A percentile compares a stretch with the other conserved stretches of the same genome.
phyloP scores from a whole-genome alignment of 768 basidiomycete genomes.

The Tylopilus sp. region DNA sequence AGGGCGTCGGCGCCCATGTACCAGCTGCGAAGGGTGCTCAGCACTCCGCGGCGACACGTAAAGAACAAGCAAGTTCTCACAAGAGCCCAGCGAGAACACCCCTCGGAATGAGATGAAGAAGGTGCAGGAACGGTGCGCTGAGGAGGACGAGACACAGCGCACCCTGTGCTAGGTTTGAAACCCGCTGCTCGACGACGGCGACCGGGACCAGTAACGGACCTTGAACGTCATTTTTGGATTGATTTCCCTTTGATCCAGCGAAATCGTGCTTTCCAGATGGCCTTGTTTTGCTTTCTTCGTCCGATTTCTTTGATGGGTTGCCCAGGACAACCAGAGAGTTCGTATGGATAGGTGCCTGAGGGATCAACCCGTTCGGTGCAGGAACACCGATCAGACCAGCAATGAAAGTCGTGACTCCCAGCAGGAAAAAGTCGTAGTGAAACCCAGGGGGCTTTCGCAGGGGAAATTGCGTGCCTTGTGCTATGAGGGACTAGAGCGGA shows the following conservation, averaged over 20 bases:
- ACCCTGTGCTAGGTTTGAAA: conserved; percentile 87
- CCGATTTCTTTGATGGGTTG: conserved; percentile 34
- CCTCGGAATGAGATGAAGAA: conserved; percentile 77
- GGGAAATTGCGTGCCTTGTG: conserved; percentile 86
- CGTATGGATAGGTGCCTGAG: conserved; percentile 93
- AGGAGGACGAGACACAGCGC: conserved; percentile 75
- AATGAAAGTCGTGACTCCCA: conserved; percentile 87
- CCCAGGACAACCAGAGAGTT: conserved; percentile 74
- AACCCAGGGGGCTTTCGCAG: conserved; percentile 87
- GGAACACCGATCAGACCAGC: conserved; percentile 84
- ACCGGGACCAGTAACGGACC: conserved; percentile 48
- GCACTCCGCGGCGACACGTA: not conserved
- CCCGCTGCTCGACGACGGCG: conserved; percentile 87
- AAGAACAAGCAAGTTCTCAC: conserved; percentile 38
- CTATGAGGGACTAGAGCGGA: conserved; percentile 72
- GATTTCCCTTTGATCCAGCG: conserved; percentile 24
- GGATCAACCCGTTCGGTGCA: conserved; percentile 82
- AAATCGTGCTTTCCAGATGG: not conserved
- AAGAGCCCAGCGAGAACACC: conserved; percentile 85
- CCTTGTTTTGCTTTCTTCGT: conserved; percentile 32
- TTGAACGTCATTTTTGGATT: conserved; percentile 6
- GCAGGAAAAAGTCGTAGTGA: conserved; percentile 86
- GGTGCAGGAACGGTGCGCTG: conserved; percentile 76
- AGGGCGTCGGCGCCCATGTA: conserved; percentile 90
- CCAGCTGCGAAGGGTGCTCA: conserved; percentile 49